Evolutionary conservation across 2,329 filamentous ascomycete genomes (phyloP), one percentile per base, ranked within the genome.

Genomic region (Colletotrichum gigasporum): DNA sequence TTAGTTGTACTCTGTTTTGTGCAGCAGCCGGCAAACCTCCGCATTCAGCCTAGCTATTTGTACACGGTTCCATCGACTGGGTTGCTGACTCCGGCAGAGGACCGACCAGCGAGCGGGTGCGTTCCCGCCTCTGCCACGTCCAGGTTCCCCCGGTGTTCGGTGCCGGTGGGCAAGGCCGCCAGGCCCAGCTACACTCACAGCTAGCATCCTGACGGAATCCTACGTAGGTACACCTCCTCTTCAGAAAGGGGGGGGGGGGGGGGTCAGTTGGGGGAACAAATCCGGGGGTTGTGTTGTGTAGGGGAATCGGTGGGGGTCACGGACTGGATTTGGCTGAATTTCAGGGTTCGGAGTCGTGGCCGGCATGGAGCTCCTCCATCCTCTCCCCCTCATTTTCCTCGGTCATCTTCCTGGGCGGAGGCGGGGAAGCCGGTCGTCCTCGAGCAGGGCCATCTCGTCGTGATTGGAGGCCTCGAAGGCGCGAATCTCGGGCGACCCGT

Each of bases 361-460:
- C 42, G 56, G 44, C 37, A 37, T 37, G 22, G 34, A 39, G 37
- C 20, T 14, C 24, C 30, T 26, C 30, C 3, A 10, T 10, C n/a
- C 8, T 7, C 2, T 50, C 22, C 62, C 62, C 62, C 61, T 64
- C 61, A 54, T 16, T n/a, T n/a, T 61, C 16, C 48, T 50, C 56
- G 55, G 48, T 35, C 61, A 64, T 60, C 34, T 41, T 63, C 60
- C 39, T 47, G n/a, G 14, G 9, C 41, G n/a, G 42, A 56, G 32
- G 61, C 42, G 61, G 56, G 56, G 48, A 50, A 35, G 28, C 26
- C 48, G 50, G 56, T n/a, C n/a, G n/a, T n/a, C n/a, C n/a, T n/a
- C n/a, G n/a, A n/a, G 20, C 22, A 22, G 16, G 18, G 10, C 34
- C 14, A 16, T 28, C 8, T 42, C 14, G n/a, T 39, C 6, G 12